Evolutionary conservation across 73 alveolate genomes (phyloP), one percentile per base, ranked within the genome.

Genomic region (Tetrahymena malaccensis): DNA sequence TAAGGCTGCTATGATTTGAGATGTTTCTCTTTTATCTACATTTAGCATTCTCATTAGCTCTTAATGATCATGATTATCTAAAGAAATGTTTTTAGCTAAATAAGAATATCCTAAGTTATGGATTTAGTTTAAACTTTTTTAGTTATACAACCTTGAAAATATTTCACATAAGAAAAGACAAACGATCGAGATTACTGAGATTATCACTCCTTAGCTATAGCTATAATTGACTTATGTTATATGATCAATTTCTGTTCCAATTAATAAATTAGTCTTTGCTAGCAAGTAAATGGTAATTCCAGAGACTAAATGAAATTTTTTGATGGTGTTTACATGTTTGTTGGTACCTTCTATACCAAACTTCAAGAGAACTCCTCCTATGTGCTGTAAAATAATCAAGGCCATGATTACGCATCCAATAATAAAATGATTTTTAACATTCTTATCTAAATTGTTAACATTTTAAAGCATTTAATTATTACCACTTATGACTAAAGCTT

Each of bases 211-310:
- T 43, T 50, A 85, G 44, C 43, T 43, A 34, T 17, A 43, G 7
- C 35, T 58, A 38, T 43, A 89, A 89, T 95, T 95, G 3, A 25
- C 43, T 4, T 44, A 22, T 0, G 83, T 50, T 19, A 50, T 21
- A 50, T 50, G 9, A 50, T 50, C 1, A 15, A 50, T 50, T 1
- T 50, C 83, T 13, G 94, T 85, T 85, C 96, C 96, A 27, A 89
- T 37, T 9, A 95, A 44, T n/a, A 95, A 43, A 89, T 85, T 94
- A 15, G 83, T 84, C 56, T 95, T 95, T 10, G 96, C 96, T 43
- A 93, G 35, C 4, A 55, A 11, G 34, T 85, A 95, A 43, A 95
- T 85, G 16, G 89, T 34, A 0, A 94, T 31, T 34, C 96, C 96
- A 34, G 70, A 85, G 0, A 95, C 19, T 1, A 43, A 93, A 95